phyloP scores from a whole-genome alignment of 768 basidiomycete species.

The Daedalea quercina region DNA sequence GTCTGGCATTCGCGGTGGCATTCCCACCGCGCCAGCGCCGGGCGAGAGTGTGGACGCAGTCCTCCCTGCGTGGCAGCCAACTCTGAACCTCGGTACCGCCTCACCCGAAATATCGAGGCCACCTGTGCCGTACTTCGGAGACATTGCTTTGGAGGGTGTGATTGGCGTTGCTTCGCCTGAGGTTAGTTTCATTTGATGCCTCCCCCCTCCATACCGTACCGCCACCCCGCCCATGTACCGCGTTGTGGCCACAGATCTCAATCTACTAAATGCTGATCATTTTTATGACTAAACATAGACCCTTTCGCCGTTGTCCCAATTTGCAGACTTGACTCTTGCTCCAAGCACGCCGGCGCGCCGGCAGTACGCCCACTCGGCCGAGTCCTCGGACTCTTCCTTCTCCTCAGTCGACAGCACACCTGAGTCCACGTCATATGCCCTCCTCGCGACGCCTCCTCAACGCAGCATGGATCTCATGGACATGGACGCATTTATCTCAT shows the following conservation, averaged over 20 bases:
- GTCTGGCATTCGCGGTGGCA: background rate
- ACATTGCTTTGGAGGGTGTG: conserved; percentile 10
- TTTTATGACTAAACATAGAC: conserved; percentile 17
- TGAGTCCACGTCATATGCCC: conserved; percentile 8
- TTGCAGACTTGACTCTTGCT: conserved; percentile 50
- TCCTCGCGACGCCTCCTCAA: conserved; percentile 9
- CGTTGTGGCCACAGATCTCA: background rate
- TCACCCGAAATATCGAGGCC: background rate
- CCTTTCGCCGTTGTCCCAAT: conserved; percentile 34
- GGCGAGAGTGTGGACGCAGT: background rate
- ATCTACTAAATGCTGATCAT: conserved; percentile 6
- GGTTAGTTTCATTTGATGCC: conserved; percentile 11
- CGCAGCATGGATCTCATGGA: conserved; percentile 23
- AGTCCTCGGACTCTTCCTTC: conserved; percentile 8
- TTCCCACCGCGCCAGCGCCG: conserved; percentile 3
- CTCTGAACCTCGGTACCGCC: conserved; percentile 4
- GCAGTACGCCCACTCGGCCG: conserved; percentile 13
- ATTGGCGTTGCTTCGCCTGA: conserved; percentile 11
- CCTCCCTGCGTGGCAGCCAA: conserved; percentile 4
- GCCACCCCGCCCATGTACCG: background rate
- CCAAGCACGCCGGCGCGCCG: conserved; percentile 42
- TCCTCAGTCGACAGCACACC: conserved; percentile 13
- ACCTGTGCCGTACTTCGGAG: conserved; percentile 11
- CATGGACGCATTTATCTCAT: background rate
- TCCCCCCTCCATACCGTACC: background rate